Conservation (phyloP, 176 grass and related monocot genomes). For the Elymus sibiricus region DNA sequence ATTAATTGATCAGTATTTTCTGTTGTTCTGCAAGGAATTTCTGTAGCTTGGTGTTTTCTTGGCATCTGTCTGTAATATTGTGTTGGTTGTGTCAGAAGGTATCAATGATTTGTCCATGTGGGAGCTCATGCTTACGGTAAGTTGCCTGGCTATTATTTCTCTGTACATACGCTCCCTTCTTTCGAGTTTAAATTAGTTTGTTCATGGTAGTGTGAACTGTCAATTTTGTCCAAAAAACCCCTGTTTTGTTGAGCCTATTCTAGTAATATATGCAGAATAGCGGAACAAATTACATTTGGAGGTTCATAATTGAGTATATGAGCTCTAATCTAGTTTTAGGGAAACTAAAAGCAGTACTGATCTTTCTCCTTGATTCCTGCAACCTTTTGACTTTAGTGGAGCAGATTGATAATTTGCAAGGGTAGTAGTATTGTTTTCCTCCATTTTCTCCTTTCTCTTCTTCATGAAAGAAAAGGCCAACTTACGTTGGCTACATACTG, state of each 20-base stretch:
- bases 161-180: not conserved
- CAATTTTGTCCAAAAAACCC: not conserved
- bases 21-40: slow-evolving; percentile 72
- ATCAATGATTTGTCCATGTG: slow-evolving; percentile 74
- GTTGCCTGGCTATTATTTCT: slow-evolving; percentile 29
- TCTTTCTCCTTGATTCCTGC: not conserved
- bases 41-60: slow-evolving; percentile 94
- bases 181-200: not conserved
- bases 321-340: not conserved
- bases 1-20: slow-evolving; percentile 49
- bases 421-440: not conserved
- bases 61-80: slow-evolving; percentile 88
- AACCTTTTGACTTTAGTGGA: not conserved
- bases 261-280: not conserved
- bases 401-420: not conserved
- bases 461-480: not conserved
- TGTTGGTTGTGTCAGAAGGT: slow-evolving; percentile 85
- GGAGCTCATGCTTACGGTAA: slow-evolving; percentile 92
- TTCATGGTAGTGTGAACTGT: not conserved
- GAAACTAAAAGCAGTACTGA: not conserved
- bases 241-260: not conserved
- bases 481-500: not conserved
- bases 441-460: not conserved
- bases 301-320: not conserved
- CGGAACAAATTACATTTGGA: not conserved